phyloP scores from a whole-genome alignment of 2,329 filamentous ascomycete species.

The Colletotrichum sansevieriae region DNA sequence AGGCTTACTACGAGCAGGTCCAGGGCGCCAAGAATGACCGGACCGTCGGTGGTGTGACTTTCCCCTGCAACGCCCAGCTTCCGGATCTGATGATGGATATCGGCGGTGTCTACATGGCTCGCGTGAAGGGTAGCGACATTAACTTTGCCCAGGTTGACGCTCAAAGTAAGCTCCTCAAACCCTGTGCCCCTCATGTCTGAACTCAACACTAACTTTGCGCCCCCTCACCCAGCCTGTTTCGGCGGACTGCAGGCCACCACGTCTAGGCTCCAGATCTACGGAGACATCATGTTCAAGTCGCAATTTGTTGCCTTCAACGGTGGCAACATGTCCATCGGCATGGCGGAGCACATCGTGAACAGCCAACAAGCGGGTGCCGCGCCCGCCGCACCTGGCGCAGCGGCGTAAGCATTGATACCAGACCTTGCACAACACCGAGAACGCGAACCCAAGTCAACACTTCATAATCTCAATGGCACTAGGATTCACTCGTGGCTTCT shows the following conservation, averaged over 20 bases:
- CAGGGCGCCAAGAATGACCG: constrained; percentile 56
- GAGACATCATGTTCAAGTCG: constrained; percentile 73
- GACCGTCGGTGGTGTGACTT: constrained; percentile 58
- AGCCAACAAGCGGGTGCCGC: constrained; percentile 24
- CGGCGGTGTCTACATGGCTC: constrained; percentile 69
- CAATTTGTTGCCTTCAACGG: constrained; percentile 70
- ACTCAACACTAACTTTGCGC: neutral
- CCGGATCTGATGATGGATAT: constrained; percentile 68
- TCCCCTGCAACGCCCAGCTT: constrained; percentile 60
- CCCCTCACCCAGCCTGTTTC: constrained; percentile 65
- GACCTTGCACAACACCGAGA: constrained; percentile 6
- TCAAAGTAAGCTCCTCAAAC: constrained; percentile 59
- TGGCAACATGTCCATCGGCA: constrained; percentile 66
- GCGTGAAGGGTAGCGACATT: constrained; percentile 65
- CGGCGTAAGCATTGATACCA: constrained; percentile 40
- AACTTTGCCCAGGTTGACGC: constrained; percentile 65
- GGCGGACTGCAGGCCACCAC: constrained; percentile 75
- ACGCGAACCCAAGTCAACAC: neutral
- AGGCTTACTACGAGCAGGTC: constrained; percentile 63
- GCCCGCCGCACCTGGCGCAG: constrained; percentile 29
- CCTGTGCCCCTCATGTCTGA: neutral
- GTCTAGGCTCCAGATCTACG: constrained; percentile 70
- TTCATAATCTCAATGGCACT: constrained; percentile 24
- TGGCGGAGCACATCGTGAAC: constrained; percentile 52
- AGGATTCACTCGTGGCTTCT: constrained; percentile 37